phyloP scores from a whole-genome alignment of 2,329 filamentous ascomycete genomes.

The Ophiocordyceps camponoti-leonardi region DNA sequence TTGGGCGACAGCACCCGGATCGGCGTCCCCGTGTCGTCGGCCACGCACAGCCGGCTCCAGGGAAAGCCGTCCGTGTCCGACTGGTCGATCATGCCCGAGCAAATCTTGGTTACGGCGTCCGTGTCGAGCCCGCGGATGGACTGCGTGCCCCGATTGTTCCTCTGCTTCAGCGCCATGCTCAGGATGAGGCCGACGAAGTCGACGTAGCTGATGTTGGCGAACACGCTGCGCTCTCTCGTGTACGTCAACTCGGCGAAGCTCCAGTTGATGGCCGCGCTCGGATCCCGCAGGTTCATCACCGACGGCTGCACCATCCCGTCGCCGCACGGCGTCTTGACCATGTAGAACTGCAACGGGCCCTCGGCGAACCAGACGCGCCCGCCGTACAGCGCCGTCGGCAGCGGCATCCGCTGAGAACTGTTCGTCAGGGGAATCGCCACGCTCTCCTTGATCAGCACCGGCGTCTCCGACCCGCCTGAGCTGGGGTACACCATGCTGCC shows the following conservation, averaged over 20 bases:
- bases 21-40: slow-evolving; percentile 14
- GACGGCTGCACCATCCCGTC: slow-evolving; percentile 31
- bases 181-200: slow-evolving; percentile 33
- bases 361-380: slow-evolving; percentile 28
- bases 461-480: slow-evolving; percentile 15
- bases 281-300: slow-evolving; percentile 22
- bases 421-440: slow-evolving; percentile 25
- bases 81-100: slow-evolving; percentile 21
- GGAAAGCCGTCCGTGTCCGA: slow-evolving; percentile 18
- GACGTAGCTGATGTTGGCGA: slow-evolving; percentile 32
- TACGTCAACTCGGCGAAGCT: slow-evolving; percentile 32
- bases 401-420: slow-evolving; percentile 15
- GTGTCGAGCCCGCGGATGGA: slow-evolving; percentile 20
- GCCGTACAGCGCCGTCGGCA: slow-evolving; percentile 22
- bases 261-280: slow-evolving; percentile 26
- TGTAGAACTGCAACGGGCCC: slow-evolving; percentile 23
- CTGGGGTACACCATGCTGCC: slow-evolving; percentile 24
- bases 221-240: slow-evolving; percentile 19
- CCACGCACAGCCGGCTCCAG: slow-evolving; percentile 28
- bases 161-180: slow-evolving; percentile 26
- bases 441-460: slow-evolving; percentile 18
- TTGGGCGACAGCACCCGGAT: slow-evolving; percentile 28
- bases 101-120: slow-evolving; percentile 20
- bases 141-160: slow-evolving; percentile 12
- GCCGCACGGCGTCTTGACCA: slow-evolving; percentile 13